Evolutionary conservation across 176 grass and related monocot genomes (phyloP).

Genomic region (Phoenix roebelenii): DNA sequence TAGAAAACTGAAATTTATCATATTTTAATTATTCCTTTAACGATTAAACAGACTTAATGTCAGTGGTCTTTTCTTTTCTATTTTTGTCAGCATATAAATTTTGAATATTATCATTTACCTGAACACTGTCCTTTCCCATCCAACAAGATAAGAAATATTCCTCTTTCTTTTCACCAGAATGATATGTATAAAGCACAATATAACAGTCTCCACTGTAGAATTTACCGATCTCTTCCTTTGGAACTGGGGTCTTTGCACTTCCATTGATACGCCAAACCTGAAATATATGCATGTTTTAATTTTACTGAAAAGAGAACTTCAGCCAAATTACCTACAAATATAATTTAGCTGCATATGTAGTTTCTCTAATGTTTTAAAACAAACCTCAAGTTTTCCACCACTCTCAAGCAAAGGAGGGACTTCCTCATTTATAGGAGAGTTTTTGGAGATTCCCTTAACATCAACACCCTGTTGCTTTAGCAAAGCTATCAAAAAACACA

Average conservation of each 20-base stretch:
- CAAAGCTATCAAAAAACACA: conserved; percentile 45
- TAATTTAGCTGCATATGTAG: conserved; percentile 5
- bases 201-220: conserved; percentile 93
- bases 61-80: no score
- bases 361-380: conserved; percentile 21
- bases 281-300: conserved; percentile 21
- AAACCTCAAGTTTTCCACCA: conserved; percentile 86
- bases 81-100: no score
- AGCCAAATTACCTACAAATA: not conserved
- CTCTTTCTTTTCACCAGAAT: conserved; percentile 94
- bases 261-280: conserved; percentile 82
- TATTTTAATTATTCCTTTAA: no score
- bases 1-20: no score
- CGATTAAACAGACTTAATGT: no score
- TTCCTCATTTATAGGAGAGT: conserved; percentile 64
- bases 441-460: conserved; percentile 70
- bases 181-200: conserved; percentile 80
- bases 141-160: conserved; percentile 80
- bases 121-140: conserved; percentile 78
- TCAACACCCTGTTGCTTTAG: conserved; percentile 92
- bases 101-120: conserved; percentile 30
- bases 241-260: conserved; percentile 53
- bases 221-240: conserved; percentile 88
- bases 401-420: conserved; percentile 97
- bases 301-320: conserved; percentile 9